These are phyloP conservation scores for Rhododendron kiyosumense DNA, from an alignment of 148 eudicot species.

Conservation along the genomic window DNA sequence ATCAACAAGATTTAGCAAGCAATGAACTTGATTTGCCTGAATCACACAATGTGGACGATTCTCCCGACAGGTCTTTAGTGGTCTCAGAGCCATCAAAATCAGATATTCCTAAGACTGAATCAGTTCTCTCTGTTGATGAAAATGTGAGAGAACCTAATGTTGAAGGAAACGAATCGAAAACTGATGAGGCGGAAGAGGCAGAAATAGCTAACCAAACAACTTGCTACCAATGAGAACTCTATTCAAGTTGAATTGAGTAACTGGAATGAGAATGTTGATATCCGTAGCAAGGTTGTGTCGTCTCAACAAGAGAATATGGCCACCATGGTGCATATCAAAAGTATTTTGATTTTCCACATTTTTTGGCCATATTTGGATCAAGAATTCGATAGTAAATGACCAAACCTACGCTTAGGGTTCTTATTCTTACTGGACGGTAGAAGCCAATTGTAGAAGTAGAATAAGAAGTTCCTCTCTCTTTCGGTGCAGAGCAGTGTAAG, in stretches of 20 bases:
- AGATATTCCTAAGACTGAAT: constrained; percentile 10
- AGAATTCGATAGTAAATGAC: neutral
- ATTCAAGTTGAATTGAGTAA: constrained; percentile 10
- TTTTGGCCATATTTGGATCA: neutral
- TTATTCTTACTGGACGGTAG: neutral
- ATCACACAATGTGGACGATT: constrained; percentile 12
- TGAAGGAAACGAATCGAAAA: constrained; percentile 14
- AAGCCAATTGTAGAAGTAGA: neutral
- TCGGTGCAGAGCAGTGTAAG: neutral
- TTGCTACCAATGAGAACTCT: constrained; percentile 16
- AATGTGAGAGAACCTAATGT: constrained; percentile 3
- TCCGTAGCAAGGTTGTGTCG: constrained; percentile 10
- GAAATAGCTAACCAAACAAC: constrained; percentile 14
- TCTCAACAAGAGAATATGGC: constrained; percentile 16
- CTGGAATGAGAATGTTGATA: constrained; percentile 10
- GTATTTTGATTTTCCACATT: neutral
- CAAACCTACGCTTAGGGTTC: neutral
- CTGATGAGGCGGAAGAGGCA: constrained; percentile 6
- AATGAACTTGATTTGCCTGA: neutral
- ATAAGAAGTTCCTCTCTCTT: neutral
- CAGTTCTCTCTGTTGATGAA: constrained; percentile 14
- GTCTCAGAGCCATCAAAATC: constrained; percentile 6
- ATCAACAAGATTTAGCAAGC: constrained; percentile 22
- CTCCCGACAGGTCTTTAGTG: constrained; percentile 6
- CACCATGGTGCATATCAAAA: constrained; percentile 24